Base-by-base conservation (phyloP, 768 basidiomycete species). In the Lyophyllum semitale region DNA sequence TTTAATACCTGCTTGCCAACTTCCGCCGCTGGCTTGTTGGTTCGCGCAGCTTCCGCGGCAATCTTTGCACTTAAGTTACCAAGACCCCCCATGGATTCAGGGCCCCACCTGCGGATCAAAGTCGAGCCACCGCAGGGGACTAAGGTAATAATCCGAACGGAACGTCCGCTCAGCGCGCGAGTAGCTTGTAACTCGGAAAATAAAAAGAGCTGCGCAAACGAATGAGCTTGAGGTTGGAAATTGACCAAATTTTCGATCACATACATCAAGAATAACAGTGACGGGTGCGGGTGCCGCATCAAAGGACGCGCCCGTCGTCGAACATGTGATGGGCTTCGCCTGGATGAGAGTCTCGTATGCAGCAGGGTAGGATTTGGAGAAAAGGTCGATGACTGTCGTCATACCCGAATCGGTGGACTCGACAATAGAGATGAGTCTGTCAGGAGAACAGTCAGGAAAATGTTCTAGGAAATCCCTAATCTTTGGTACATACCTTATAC, bases 81-180 rank as follows among this genome's bases (percentile, higher is more conserved):
- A 4, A 57, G 29, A 2, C 65, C 65, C 3, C 65, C 63, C 8
- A 61, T 30, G 3, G 59, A 57, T 38, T 64, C 59, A 1, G 65
- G 63, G 2, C 59, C 65, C 33, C 52, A 64, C 17, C 49, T 22
- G 12, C 61, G 59, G 23, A 66, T 46, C 8, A 59, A 18, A 7
- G 51, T 40, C 4, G 47, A 17, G 1, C 56, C 45, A 17, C 41
- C 46, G 13, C 54, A 49, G 1, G 63, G 47, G 1, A 43, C 30
- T 48, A 56, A 66, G 2, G 54, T 47, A 12, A 63, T 54, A 23
- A 66, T 40, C 0, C 53, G 65, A 4, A 63, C 58, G 8, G 46
- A 15, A 13, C 40, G 49, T 41, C 64, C 64, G n/a, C 51, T 58
- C 41, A 62, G 29, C 1, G 52, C 55, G 8, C 61, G 57, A 12